Conservation (phyloP, 768 basidiomycete genomes). For the Collybia nuda region DNA sequence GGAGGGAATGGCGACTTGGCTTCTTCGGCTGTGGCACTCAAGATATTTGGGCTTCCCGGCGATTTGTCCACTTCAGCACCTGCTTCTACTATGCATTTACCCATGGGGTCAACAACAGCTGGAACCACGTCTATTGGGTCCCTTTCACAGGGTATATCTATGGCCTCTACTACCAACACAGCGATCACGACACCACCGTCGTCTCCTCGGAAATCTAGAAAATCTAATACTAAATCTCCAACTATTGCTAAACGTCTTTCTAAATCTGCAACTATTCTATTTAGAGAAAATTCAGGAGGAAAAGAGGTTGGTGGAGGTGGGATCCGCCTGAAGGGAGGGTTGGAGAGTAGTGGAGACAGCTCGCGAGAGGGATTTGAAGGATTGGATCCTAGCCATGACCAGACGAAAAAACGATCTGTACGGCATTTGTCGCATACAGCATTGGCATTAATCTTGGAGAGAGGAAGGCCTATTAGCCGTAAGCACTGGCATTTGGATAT, state of each 20-base stretch:
- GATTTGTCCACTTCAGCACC: background rate
- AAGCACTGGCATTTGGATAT: slow-evolving; percentile 12
- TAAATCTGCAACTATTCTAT: too few relatives aligned
- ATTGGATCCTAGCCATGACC: background rate
- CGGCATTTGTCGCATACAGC: slow-evolving; percentile 74
- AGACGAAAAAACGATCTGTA: slow-evolving; percentile 18
- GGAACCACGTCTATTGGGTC: too few relatives aligned
- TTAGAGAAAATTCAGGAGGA: too few relatives aligned
- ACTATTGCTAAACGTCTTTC: too few relatives aligned
- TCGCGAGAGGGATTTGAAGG: background rate
- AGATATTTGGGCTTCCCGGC: background rate
- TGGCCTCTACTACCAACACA: too few relatives aligned
- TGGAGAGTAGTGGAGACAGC: background rate
- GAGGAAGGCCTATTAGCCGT: slow-evolving; percentile 74
- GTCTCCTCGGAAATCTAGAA: too few relatives aligned
- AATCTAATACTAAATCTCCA: too few relatives aligned
- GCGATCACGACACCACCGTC: too few relatives aligned
- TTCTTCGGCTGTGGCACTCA: background rate
- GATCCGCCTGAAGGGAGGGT: background rate
- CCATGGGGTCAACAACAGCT: too few relatives aligned
- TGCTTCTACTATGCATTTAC: background rate
- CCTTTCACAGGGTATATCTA: too few relatives aligned
- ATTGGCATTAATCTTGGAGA: slow-evolving; percentile 75
- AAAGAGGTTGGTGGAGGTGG: too few relatives aligned
- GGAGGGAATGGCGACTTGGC: background rate